These are phyloP conservation scores for Plantago lanceolata DNA, from an alignment of 305 asterid species.

Conservation along the genomic window DNA sequence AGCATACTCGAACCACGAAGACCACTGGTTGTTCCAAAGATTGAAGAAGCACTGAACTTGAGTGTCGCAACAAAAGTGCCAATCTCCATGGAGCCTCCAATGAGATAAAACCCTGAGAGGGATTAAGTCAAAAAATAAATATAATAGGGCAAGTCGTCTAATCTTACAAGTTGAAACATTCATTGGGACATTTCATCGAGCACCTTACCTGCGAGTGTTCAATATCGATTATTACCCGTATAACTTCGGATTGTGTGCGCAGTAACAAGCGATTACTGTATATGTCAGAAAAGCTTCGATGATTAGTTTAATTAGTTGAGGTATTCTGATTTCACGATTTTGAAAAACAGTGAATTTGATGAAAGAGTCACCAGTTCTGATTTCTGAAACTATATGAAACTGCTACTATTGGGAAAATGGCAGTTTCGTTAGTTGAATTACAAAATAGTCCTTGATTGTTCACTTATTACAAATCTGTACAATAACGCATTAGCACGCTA, in stretches of 20 bases:
- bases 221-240: too few species aligned
- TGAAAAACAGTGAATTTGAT: background rate
- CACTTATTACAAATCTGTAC: too few species aligned
- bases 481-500: too few species aligned
- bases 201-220: conserved; percentile 20
- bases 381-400: background rate
- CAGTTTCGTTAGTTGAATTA: too few species aligned
- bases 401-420: too few species aligned
- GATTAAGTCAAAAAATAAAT: background rate
- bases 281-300: background rate
- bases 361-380: background rate
- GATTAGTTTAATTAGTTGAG: background rate
- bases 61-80: conserved; percentile 31
- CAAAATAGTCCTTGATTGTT: too few species aligned
- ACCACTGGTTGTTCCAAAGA: conserved; percentile 36
- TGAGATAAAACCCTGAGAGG: conserved; percentile 8
- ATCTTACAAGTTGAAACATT: background rate
- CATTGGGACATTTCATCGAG: conserved; percentile 37
- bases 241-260: too few species aligned
- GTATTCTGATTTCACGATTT: background rate
- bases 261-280: too few species aligned
- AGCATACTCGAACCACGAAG: conserved; percentile 26
- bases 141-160: background rate
- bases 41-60: conserved; percentile 38
- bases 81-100: conserved; percentile 35